phyloP scores from a whole-genome alignment of 2,329 filamentous ascomycete species.

The Ophiocordyceps robertsii region DNA sequence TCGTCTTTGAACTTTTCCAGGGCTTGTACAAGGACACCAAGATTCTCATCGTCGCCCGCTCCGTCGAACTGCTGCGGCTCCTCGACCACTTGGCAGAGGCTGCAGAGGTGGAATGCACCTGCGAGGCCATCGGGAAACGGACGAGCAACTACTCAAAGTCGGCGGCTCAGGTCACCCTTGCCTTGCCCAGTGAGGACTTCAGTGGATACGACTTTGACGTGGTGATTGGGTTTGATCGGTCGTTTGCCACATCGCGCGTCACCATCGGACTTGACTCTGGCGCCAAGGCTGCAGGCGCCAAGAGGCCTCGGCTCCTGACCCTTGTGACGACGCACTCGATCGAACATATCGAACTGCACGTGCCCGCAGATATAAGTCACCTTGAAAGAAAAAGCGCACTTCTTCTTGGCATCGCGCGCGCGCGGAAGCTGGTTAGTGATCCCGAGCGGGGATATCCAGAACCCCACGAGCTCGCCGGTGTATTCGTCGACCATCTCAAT shows the following conservation, averaged over 20 bases:
- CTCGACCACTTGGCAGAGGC: constrained; percentile 34
- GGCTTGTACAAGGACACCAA: constrained; percentile 28
- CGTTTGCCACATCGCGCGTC: constrained; percentile 25
- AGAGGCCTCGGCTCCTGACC: constrained; percentile 30
- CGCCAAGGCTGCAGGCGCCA: constrained; percentile 3
- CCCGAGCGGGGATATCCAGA: constrained; percentile 24
- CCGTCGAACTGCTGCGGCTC: constrained; percentile 35
- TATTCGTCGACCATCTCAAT: constrained; percentile 33
- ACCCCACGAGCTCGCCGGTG: constrained; percentile 31
- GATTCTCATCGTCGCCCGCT: constrained; percentile 39
- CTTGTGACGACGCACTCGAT: constrained; percentile 38
- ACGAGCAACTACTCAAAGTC: constrained; percentile 16
- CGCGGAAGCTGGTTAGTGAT: constrained; percentile 24
- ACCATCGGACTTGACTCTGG: constrained; percentile 5
- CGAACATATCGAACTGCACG: constrained; percentile 38
- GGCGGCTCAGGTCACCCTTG: constrained; percentile 27
- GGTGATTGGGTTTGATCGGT: constrained; percentile 40
- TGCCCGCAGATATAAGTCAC: constrained; percentile 19
- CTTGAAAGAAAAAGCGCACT: constrained; percentile 35
- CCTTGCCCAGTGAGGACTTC: constrained; percentile 23
- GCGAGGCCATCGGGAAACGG: constrained; percentile 15
- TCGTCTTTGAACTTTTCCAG: constrained; percentile 41
- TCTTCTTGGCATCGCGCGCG: constrained; percentile 21
- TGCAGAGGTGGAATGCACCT: constrained; percentile 21
- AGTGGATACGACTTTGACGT: constrained; percentile 30